Evolutionary conservation across 345 rosid species (phyloP).

Genomic region (Microthlaspi erraticum): DNA sequence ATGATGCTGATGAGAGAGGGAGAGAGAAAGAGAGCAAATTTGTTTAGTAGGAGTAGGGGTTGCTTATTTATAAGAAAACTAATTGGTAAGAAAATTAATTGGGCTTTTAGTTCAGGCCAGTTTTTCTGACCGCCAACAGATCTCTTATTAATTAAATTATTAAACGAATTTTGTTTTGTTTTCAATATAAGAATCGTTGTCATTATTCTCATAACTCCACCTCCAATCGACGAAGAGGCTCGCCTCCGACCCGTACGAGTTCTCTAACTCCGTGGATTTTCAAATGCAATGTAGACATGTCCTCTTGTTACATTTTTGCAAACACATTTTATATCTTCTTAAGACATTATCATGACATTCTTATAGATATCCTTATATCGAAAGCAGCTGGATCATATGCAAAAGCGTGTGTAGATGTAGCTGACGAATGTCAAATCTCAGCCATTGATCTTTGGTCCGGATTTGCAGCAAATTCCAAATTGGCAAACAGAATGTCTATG

Average conservation of each 20-base stretch:
- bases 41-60: too few species aligned
- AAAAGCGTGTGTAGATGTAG: slow-evolving; percentile 61
- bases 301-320: too few species aligned
- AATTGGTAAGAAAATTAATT: too few species aligned
- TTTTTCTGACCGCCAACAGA: too few species aligned
- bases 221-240: slow-evolving; percentile 87
- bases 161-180: not conserved
- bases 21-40: too few species aligned
- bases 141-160: too few species aligned
- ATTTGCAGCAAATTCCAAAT: slow-evolving; percentile 68
- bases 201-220: slow-evolving; percentile 78
- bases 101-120: too few species aligned
- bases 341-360: slow-evolving; percentile 1
- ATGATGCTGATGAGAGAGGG: too few species aligned
- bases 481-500: slow-evolving; percentile 67
- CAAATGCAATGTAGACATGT: not conserved
- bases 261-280: not conserved
- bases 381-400: slow-evolving; percentile 79
- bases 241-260: slow-evolving; percentile 72
- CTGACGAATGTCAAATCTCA: slow-evolving; percentile 58
- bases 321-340: not conserved
- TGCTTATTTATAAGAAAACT: too few species aligned
- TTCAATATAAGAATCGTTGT: slow-evolving; percentile 60
- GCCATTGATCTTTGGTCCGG: slow-evolving; percentile 75
- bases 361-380: slow-evolving; percentile 72